phyloP scores from a whole-genome alignment of 192 early-diverging fungal species.

The Rhizoclosmatium sp. region DNA sequence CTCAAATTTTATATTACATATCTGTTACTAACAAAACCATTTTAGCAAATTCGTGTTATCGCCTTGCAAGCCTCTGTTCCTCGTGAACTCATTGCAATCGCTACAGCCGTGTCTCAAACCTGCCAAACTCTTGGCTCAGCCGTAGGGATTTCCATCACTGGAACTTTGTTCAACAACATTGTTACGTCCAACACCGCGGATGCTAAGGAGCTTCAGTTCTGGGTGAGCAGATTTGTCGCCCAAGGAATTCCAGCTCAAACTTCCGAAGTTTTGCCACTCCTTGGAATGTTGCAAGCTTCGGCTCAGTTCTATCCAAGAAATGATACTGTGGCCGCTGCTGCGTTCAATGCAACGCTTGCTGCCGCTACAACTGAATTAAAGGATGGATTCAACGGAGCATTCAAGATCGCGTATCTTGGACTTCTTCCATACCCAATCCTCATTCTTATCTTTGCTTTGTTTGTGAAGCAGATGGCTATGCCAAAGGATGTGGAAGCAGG shows the following conservation, averaged over 20 bases:
- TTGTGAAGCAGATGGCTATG: constrained; percentile 48
- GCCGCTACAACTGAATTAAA: constrained; percentile 20
- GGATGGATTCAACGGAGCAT: constrained; percentile 37
- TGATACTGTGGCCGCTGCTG: not conserved
- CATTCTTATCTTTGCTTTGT: constrained; percentile 45
- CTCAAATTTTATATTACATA: constrained; percentile 20
- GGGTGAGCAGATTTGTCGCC: constrained; percentile 15
- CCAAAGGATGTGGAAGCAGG: not conserved
- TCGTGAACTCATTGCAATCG: constrained; percentile 12
- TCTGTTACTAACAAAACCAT: not conserved
- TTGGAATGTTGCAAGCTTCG: constrained; percentile 9
- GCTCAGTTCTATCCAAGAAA: not conserved
- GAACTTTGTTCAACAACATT: constrained; percentile 72
- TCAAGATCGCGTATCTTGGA: constrained; percentile 34
- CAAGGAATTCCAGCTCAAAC: not conserved
- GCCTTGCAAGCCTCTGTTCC: constrained; percentile 47
- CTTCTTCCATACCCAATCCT: constrained; percentile 44
- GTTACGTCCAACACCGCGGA: constrained; percentile 53
- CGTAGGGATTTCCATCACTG: constrained; percentile 72
- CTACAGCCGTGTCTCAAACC: constrained; percentile 51
- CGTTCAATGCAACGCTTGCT: constrained; percentile 17
- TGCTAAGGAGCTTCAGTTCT: constrained; percentile 25
- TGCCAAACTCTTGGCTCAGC: constrained; percentile 68
- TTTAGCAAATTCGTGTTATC: constrained; percentile 71
- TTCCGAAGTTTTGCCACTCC: constrained; percentile 17